These are phyloP conservation scores for Multifurca ochricompacta DNA, from an alignment of 768 basidiomycete species.

Conservation along the genomic window DNA sequence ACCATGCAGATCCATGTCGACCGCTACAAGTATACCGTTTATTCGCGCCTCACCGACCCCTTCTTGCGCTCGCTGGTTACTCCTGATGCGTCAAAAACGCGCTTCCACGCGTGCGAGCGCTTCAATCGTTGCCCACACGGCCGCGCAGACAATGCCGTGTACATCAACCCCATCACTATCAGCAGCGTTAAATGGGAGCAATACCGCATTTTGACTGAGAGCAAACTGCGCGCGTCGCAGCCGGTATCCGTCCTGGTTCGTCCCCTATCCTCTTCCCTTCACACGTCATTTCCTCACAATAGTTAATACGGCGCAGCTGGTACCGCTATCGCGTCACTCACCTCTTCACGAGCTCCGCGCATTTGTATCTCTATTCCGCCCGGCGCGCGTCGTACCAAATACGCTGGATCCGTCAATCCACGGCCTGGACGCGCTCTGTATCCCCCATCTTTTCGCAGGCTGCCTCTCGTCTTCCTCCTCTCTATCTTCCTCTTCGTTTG, in stretches of 20 bases:
- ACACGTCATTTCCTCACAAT: not conserved
- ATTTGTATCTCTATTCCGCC: constrained; percentile 78
- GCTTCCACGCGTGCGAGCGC: constrained; percentile 93
- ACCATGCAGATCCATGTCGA: constrained; percentile 74
- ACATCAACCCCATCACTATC: constrained; percentile 77
- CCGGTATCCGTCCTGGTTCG: constrained; percentile 58
- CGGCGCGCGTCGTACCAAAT: constrained; percentile 71
- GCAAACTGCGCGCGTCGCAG: constrained; percentile 37
- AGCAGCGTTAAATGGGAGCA: constrained; percentile 50
- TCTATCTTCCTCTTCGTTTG: not conserved
- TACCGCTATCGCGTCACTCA: constrained; percentile 82
- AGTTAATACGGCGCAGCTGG: constrained; percentile 46
- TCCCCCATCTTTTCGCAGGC: constrained; percentile 58
- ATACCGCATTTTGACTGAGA: constrained; percentile 37
- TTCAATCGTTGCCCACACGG: constrained; percentile 57
- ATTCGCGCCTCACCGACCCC: constrained; percentile 47
- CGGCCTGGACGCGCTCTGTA: constrained; percentile 65
- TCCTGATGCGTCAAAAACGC: constrained; percentile 49
- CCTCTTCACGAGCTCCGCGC: constrained; percentile 75
- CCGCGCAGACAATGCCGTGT: constrained; percentile 53
- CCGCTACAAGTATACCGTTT: constrained; percentile 75
- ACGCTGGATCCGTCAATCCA: constrained; percentile 46
- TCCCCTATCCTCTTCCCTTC: not conserved
- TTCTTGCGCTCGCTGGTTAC: constrained; percentile 56
- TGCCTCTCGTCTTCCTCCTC: constrained; percentile 35